Evolutionary conservation across 116 monocot species (phyloP).

Genomic region (Papilionanthe hybrid): DNA sequence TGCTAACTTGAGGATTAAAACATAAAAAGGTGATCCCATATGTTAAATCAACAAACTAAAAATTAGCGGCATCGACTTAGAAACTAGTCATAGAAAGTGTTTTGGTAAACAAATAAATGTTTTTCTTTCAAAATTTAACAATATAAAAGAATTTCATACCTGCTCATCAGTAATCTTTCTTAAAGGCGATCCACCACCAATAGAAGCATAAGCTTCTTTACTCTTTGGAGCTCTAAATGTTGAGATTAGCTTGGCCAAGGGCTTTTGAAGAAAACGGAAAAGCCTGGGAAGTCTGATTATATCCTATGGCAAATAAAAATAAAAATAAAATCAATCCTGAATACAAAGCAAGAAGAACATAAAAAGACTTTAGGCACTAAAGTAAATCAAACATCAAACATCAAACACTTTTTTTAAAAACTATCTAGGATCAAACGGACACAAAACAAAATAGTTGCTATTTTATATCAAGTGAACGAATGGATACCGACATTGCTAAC

Average conservation of each 20-base stretch:
- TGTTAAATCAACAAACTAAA: background rate
- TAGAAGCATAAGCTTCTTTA: conserved; percentile 94
- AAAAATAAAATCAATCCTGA: background rate
- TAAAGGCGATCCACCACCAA: conserved; percentile 94
- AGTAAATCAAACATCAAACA: background rate
- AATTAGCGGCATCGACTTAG: background rate
- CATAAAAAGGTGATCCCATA: background rate
- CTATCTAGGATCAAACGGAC: background rate
- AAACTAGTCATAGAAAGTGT: background rate
- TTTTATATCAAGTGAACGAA: background rate
- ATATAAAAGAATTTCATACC: conserved; percentile 24
- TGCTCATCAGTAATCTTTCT: conserved; percentile 87
- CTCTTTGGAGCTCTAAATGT: conserved; percentile 90
- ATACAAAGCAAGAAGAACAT: background rate
- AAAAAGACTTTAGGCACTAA: background rate
- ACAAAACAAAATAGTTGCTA: background rate
- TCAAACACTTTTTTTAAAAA: background rate
- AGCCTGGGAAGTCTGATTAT: conserved; percentile 87
- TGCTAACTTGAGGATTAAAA: background rate
- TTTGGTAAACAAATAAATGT: background rate
- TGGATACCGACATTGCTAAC: background rate
- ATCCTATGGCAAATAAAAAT: conserved; percentile 44
- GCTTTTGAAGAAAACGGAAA: conserved; percentile 86
- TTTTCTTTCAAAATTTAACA: background rate
- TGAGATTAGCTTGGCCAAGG: conserved; percentile 84